Evolutionary conservation across 2,329 filamentous ascomycete species (phyloP).

Genomic region (Coniosporium tulheliwenetii): DNA sequence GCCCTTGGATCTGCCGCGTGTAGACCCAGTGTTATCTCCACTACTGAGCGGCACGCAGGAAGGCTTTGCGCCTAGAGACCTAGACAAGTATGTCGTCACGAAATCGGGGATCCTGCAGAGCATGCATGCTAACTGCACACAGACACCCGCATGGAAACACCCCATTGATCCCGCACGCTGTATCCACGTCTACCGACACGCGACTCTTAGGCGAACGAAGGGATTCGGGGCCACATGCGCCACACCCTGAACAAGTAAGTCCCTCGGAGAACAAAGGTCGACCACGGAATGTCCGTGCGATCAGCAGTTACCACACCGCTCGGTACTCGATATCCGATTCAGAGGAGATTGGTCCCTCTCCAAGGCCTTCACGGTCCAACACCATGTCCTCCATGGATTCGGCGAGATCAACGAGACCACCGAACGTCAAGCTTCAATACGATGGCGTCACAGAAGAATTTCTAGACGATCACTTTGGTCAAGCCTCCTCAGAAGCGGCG

Average conservation of each 20-base stretch:
- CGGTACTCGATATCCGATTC: conserved; percentile 12
- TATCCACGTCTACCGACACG: neutral
- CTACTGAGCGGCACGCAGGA: conserved; percentile 15
- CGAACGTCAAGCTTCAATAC: conserved; percentile 16
- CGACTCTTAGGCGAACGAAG: neutral
- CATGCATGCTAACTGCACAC: conserved; percentile 5
- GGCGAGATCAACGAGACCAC: conserved; percentile 14
- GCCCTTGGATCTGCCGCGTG: conserved; percentile 11
- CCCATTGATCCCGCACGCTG: conserved; percentile 9
- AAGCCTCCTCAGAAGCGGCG: conserved; percentile 2
- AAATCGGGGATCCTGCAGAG: neutral
- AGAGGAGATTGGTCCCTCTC: conserved; percentile 7
- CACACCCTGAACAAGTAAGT: neutral
- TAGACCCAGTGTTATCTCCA: conserved; percentile 13
- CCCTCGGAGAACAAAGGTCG: conserved; percentile 1
- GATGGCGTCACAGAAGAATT: conserved; percentile 19
- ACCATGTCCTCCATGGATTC: conserved; percentile 15
- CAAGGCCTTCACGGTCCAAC: conserved; percentile 15
- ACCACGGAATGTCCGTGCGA: conserved; percentile 19
- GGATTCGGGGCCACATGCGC: neutral
- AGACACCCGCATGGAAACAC: conserved; percentile 20
- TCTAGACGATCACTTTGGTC: conserved; percentile 12
- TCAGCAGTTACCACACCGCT: conserved; percentile 17
- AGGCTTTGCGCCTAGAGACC: conserved; percentile 18
- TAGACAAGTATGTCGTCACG: conserved; percentile 18